Evolutionary conservation across 257 asterid species (phyloP), one percentile per base, ranked within the genome.

Genomic region (Solanum clarkiae): DNA sequence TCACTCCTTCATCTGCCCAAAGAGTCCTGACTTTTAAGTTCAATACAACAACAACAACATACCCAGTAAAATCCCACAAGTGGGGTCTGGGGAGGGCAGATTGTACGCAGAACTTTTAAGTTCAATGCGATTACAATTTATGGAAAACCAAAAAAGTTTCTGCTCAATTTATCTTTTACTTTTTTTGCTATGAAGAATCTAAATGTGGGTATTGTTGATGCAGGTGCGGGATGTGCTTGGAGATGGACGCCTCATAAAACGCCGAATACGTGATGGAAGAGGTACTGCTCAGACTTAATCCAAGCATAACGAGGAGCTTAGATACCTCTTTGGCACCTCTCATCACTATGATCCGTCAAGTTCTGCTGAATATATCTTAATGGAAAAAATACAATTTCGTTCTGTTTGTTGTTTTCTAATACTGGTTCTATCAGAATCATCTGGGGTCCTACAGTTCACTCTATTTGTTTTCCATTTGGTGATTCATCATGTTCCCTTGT

Each of bases 181-280:
- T 53, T 74, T 26, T 53, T 10, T 16, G 17, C 65, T 15, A 8
- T 17, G 83, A 53, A 53, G 20, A 53, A 79, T 79, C 83, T 55
- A 10, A 79, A 53, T 79, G 49, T 1, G 65, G n/a, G 10, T 79
- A 53, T 53, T 84, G 62, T 85, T 65, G 80, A 87, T 81, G 82
- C 92, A 96, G 98, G 99, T 96, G 77, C 97, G 98, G 0, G 98
- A 95, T 89, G 97, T 96, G 90, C 98, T 96, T 85, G 99, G 99
- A 22, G 99, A 96, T 91, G 99, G 99, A 75, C 97, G 99, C 80
- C 88, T 96, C 55, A 95, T 96, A 75, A 96, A 96, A 90, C 94
- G 98, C 24, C 98, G 98, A 55, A 65, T 94, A 86, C 94, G 82
- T 85, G 97, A 96, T 90, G 99, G 99, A 90, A 92, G 97, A 93